Conservation (phyloP, 2,329 filamentous ascomycete genomes). For the Scytalidium lignicola region DNA sequence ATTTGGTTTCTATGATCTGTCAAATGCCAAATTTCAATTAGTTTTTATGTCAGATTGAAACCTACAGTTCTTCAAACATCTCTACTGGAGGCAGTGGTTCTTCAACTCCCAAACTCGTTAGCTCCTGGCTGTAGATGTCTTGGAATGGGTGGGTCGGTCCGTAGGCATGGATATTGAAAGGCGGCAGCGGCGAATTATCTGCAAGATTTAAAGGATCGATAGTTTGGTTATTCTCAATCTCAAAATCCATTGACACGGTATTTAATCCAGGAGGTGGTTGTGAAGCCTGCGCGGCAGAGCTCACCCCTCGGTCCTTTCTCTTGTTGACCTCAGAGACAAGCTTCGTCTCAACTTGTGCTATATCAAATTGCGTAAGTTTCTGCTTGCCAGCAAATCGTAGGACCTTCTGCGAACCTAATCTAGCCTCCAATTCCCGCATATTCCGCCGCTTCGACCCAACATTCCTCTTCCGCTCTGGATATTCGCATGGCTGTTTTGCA, state of each 20-base stretch:
- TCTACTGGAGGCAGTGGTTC: constrained; percentile 75
- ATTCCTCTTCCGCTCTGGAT: constrained; percentile 85
- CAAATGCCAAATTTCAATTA: constrained; percentile 1
- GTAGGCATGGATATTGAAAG: constrained; percentile 5
- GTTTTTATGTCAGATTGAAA: constrained; percentile 17
- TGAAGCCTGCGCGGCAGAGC: neutral
- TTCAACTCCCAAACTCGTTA: constrained; percentile 76
- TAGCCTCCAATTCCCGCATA: constrained; percentile 83
- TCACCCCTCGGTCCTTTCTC: constrained; percentile 9
- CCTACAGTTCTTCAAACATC: constrained; percentile 77
- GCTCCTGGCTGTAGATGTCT: constrained; percentile 50
- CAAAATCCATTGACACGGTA: constrained; percentile 19
- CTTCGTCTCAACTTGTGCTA: constrained; percentile 80
- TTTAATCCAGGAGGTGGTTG: constrained; percentile 2
- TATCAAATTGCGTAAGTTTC: constrained; percentile 39
- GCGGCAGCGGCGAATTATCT: constrained; percentile 11
- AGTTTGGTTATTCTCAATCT: constrained; percentile 11
- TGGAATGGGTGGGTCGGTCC: constrained; percentile 8
- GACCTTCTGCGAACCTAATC: constrained; percentile 58
- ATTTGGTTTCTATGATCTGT: constrained; percentile 52
- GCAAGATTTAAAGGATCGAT: constrained; percentile 7
- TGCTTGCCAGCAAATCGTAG: constrained; percentile 3
- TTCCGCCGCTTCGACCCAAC: constrained; percentile 84
- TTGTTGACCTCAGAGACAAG: constrained; percentile 40
- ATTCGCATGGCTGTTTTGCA: constrained; percentile 72